Percentiles rank a stretch among this genome's conserved stretches.
Evolutionary conservation across 305 asterid species (phyloP).

Genomic region (Striga hermonthica): DNA sequence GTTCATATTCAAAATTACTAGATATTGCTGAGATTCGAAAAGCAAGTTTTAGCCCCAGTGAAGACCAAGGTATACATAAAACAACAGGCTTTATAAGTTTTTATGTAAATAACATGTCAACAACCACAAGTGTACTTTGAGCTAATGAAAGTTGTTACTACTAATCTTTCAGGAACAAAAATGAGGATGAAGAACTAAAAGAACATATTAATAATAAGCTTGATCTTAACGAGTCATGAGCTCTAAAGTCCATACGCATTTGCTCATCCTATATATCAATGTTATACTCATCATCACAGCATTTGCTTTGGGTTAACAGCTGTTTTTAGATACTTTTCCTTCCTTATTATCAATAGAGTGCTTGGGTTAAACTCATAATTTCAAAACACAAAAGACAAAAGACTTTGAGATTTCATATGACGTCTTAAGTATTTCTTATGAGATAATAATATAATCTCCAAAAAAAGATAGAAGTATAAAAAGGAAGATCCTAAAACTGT

Average conservation of each 20-base stretch:
- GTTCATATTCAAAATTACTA: slow-evolving; percentile 3
- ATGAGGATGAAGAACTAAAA: background rate
- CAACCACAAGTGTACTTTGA: background rate
- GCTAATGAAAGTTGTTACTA: background rate
- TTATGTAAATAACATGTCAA: background rate
- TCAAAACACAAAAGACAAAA: too few relatives aligned
- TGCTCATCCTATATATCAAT: background rate
- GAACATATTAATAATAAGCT: background rate
- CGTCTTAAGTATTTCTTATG: background rate
- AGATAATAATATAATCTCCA: background rate
- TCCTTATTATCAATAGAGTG: slow-evolving; percentile 4
- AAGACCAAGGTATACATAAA: slow-evolving; percentile 2
- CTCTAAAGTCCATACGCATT: background rate
- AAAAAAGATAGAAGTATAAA: background rate
- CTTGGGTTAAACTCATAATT: background rate
- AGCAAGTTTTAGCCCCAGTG: slow-evolving; percentile 1
- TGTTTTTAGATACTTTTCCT: slow-evolving; percentile 6
- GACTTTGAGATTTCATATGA: background rate
- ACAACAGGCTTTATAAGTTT: background rate
- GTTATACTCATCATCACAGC: background rate
- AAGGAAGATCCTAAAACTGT: background rate
- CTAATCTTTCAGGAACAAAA: background rate
- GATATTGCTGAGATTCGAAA: slow-evolving; percentile 7
- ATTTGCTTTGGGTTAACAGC: background rate
- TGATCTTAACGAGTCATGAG: background rate